Evolutionary conservation across 2,329 filamentous ascomycete genomes (phyloP), one percentile per base, ranked within the genome.

Genomic region (Fusarium brachygibbosum): DNA sequence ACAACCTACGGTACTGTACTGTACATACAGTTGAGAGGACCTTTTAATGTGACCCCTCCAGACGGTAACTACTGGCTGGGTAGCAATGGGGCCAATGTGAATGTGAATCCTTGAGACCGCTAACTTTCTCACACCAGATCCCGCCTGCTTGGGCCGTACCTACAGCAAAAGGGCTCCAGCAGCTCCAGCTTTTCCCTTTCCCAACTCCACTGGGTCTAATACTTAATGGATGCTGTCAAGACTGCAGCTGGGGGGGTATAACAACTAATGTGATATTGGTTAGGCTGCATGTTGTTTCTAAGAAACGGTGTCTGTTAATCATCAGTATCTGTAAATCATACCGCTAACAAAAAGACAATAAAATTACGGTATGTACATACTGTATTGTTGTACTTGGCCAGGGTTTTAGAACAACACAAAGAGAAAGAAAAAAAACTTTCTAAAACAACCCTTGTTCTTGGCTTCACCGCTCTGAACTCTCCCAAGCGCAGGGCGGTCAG

Each of bases 141-240:
- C 72, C 72, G 71, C 61, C 68, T 54, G 70, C 67, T 68, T 74
- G 72, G 72, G 72, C 58, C 71, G 71, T 74, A 73, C 68, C 70
- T 71, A 25, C 63, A 74, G 64, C 41, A 55, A 55, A 46, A 29
- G 25, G 41, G 58, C 58, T 58, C 65, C 52, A 58, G 44, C 57
- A 66, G 60, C 41, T 49, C 40, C 48, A 56, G 31, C 23, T 29
- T 37, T 53, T 21, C n/a, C n/a, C 23, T 21, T 11, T 23, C 28
- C 21, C 21, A 17, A 38, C 52, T 63, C 59, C 59, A 63, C 59
- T 40, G 56, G 42, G 38, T 53, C 42, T 56, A 46, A 25, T 25
- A 25, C 51, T 19, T 28, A 48, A 55, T 55, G 52, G 34, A 38
- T 45, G 66, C 52, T 68, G 67, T 70, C 67, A 70, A 64, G 53